Base-by-base conservation (phyloP, 1,284 basidiomycete genomes). In the Volvariella surrecta region DNA sequence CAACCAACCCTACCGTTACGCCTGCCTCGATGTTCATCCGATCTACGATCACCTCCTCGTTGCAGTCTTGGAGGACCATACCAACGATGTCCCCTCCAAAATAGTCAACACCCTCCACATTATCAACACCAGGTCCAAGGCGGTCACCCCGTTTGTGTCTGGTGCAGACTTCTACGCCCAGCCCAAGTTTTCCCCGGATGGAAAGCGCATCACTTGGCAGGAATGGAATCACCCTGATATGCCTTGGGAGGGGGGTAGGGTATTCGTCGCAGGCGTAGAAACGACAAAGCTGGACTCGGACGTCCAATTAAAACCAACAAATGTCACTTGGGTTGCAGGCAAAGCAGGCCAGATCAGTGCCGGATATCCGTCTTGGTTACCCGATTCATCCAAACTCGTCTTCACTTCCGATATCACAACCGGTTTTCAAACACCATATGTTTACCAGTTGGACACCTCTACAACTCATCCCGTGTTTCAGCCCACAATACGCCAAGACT, bases 161-260 rank as follows among this genome's bases (percentile, higher is more conserved):
- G 82, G 80, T 8, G 70, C 73, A 2, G 82, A 86, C 55, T 87
- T 87, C 58, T 87, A 85, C 53, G 67, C 70, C 1, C 53, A 69
- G 1, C 77, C 84, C 0, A 64, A 60, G 19, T 83, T 88, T 59
- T 83, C 81, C 17, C 74, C 82, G 0, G 75, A 84, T 51, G 88
- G 85, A 1, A 66, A 60, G 16, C 71, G 70, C 35, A 52, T 90
- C 15, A 74, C 73, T 2, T 91, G 82, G 80, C 66, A 80, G 39
- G 71, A 82, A 47, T 90, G 86, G 87, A 66, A 61, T 48, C 79
- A 82, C 49, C 88, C 88, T 0, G 77, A 86, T 53, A 89, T 90
- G 88, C 85, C 87, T 16, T 90, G 84, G 81, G 79, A 87, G 52
- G 81, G 78, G 15, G 70, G 75, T 0, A 65, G 81, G 52, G 63